Evolutionary conservation across 257 asterid species (phyloP).

Genomic region (Ajuga chamaepitys): DNA sequence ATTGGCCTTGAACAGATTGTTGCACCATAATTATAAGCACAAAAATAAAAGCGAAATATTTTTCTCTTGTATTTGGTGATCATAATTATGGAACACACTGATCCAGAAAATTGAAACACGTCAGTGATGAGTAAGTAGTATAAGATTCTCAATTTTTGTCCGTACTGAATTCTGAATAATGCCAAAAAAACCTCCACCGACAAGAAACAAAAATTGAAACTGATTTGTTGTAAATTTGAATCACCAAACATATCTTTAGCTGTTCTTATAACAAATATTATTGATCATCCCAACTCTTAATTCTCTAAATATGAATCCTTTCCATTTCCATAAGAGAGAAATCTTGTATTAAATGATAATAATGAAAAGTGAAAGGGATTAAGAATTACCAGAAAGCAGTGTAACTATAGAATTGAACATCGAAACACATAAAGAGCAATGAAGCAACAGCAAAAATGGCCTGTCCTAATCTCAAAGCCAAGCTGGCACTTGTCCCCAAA

Average conservation of each 20-base stretch:
- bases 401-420: constrained; percentile 81
- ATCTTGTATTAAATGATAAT: too few species aligned
- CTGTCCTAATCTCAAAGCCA: constrained; percentile 90
- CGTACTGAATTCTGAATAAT: constrained; percentile 1
- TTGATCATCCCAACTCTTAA: constrained; percentile 7
- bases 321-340: too few species aligned
- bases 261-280: neutral
- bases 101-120: neutral
- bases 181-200: constrained; percentile 24
- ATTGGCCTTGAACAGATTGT: neutral
- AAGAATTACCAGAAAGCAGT: constrained; percentile 87
- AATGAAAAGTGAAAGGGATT: neutral
- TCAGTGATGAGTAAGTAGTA: neutral
- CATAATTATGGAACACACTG: neutral
- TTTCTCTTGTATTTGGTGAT: too few species aligned
- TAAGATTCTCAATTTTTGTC: neutral
- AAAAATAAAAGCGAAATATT: neutral
- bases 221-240: neutral
- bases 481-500: constrained; percentile 84
- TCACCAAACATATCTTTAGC: neutral
- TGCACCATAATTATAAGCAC: neutral
- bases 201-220: constrained; percentile 6
- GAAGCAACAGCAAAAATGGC: constrained; percentile 82
- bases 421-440: constrained; percentile 89
- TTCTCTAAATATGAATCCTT: too few species aligned